phyloP scores from a whole-genome alignment of 2,329 filamentous ascomycete species.

The Cytospora mali region DNA sequence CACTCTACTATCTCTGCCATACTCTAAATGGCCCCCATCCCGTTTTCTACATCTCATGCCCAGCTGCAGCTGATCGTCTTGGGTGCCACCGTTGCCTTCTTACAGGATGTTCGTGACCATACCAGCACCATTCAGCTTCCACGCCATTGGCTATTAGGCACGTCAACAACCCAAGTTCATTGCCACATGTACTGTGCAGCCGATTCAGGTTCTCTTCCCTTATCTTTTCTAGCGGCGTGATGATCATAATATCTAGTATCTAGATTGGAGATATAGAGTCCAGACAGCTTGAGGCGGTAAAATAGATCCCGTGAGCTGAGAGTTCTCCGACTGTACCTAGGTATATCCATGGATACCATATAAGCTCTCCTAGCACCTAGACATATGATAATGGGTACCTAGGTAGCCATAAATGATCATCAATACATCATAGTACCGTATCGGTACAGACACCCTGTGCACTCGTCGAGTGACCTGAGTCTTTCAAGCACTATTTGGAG shows the following conservation, averaged over 20 bases:
- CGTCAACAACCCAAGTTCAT: neutral
- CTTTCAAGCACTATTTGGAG: neutral
- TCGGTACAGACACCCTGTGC: neutral
- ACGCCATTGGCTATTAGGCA: neutral
- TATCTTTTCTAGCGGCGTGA: conserved; percentile 23
- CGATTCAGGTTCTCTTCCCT: conserved; percentile 6
- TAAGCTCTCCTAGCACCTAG: too few species aligned
- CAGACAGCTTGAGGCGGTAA: neutral
- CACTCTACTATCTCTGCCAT: neutral
- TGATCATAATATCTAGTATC: neutral
- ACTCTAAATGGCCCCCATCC: neutral
- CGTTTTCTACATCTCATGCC: conserved; percentile 3
- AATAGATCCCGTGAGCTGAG: neutral
- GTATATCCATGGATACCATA: too few species aligned
- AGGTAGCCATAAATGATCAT: too few species aligned
- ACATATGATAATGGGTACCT: too few species aligned
- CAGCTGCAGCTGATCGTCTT: conserved; percentile 19
- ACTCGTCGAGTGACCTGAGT: neutral
- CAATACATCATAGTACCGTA: too few species aligned
- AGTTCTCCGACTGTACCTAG: too few species aligned
- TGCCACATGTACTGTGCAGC: conserved; percentile 10
- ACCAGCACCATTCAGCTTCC: neutral
- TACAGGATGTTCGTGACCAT: conserved; percentile 23
- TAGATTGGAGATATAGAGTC: conserved; percentile 1
- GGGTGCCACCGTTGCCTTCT: conserved; percentile 17